Percentiles rank a stretch among this genome's conserved stretches.
Conservation (phyloP, 768 basidiomycete species). For the Lactifluus pinguis region DNA sequence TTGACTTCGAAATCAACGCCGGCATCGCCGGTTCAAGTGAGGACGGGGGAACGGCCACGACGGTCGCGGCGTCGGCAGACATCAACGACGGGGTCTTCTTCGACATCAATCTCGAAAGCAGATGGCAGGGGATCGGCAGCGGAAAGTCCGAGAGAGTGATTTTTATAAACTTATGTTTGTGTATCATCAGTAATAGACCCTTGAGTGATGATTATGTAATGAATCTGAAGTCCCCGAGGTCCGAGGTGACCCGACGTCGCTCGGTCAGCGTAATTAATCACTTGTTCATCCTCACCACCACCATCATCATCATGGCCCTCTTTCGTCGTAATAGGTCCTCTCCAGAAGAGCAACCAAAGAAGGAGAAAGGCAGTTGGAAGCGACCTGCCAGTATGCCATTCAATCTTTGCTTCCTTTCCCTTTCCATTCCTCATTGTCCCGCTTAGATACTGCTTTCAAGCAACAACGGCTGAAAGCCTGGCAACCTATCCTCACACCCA, state of each 20-base stretch:
- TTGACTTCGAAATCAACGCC: slow-evolving; percentile 6
- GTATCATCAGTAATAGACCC: neutral
- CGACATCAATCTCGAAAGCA: slow-evolving; percentile 13
- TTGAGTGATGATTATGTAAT: slow-evolving; percentile 4
- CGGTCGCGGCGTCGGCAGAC: slow-evolving; percentile 16
- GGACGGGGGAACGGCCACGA: slow-evolving; percentile 8
- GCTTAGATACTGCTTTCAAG: slow-evolving; percentile 92
- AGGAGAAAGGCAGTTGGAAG: slow-evolving; percentile 81
- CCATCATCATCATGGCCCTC: slow-evolving; percentile 22
- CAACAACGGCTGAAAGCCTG: slow-evolving; percentile 99
- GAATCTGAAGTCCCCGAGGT: neutral
- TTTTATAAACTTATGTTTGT: neutral
- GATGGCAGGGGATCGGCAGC: slow-evolving; percentile 6
- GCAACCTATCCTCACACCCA: slow-evolving; percentile 98
- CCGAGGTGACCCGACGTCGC: neutral
- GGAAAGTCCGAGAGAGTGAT: slow-evolving; percentile 14
- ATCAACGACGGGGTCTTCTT: slow-evolving; percentile 15
- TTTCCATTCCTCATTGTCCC: slow-evolving; percentile 19
- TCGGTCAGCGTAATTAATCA: neutral
- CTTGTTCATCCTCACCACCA: no score
- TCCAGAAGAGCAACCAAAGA: slow-evolving; percentile 42
- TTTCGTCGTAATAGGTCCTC: slow-evolving; percentile 27
- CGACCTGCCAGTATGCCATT: slow-evolving; percentile 66
- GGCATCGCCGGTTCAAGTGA: slow-evolving; percentile 5
- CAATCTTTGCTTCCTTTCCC: slow-evolving; percentile 5